Percentiles rank a stretch among this genome's conserved stretches.
Evolutionary conservation across 495 filamentous ascomycete genomes (phyloP).

Genomic region (Aspergillus wentii): DNA sequence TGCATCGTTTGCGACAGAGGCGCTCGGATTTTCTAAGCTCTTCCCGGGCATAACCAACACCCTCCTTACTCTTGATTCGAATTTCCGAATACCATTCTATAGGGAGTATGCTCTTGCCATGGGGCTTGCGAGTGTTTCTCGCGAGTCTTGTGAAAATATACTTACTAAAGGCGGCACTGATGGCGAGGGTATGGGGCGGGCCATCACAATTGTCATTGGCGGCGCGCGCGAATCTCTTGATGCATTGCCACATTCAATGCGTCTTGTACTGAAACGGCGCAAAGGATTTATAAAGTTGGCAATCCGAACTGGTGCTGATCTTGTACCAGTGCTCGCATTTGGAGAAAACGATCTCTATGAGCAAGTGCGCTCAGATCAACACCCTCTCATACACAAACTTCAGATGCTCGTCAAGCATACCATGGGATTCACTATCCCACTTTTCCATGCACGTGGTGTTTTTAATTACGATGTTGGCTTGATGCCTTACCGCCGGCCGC

Average conservation of each 20-base stretch:
- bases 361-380: slow-evolving; percentile 64
- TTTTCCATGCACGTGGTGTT: slow-evolving; percentile 85
- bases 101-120: slow-evolving; percentile 84
- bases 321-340: slow-evolving; percentile 88
- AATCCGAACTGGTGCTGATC: slow-evolving; percentile 80
- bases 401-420: slow-evolving; percentile 79
- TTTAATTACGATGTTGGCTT: slow-evolving; percentile 97
- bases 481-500: slow-evolving; percentile 82
- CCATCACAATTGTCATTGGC: slow-evolving; percentile 93
- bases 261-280: slow-evolving; percentile 71
- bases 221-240: slow-evolving; percentile 89
- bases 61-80: slow-evolving; percentile 81
- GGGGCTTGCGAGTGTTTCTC: slow-evolving; percentile 83
- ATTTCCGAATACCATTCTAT: slow-evolving; percentile 92
- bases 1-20: slow-evolving; percentile 87
- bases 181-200: slow-evolving; percentile 86
- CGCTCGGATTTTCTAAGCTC: slow-evolving; percentile 78
- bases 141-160: slow-evolving; percentile 84
- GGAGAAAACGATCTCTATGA: slow-evolving; percentile 97
- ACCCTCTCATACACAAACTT: slow-evolving; percentile 67
- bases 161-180: slow-evolving; percentile 72
- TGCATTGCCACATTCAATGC: slow-evolving; percentile 68
- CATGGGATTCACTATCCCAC: slow-evolving; percentile 88
- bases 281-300: slow-evolving; percentile 94
- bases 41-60: slow-evolving; percentile 96